A percentile compares a stretch with the other conserved stretches of the same genome.
phyloP scores from a whole-genome alignment of 441 rosid genomes.

The Gossypium trilobum region DNA sequence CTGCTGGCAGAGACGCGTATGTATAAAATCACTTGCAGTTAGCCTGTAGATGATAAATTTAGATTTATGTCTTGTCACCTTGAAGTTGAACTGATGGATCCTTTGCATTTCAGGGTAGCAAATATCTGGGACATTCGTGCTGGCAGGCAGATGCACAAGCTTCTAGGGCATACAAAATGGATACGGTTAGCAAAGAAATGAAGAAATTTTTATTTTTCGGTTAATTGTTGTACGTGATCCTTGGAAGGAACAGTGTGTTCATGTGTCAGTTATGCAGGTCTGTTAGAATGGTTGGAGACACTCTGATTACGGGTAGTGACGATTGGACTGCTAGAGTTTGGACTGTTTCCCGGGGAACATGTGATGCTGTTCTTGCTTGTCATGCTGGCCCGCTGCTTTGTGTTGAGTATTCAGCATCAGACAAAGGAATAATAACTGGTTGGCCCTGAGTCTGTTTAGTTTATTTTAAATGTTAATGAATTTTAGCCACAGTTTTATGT shows the following conservation, averaged over 20 bases:
- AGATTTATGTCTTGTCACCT: background rate
- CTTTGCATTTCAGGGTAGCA: slow-evolving; percentile 54
- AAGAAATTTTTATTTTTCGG: slow-evolving; percentile 1
- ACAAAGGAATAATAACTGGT: slow-evolving; percentile 96
- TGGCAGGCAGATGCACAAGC: slow-evolving; percentile 93
- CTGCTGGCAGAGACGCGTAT: slow-evolving; percentile 96
- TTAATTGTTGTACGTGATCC: background rate
- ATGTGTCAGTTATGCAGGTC: slow-evolving; percentile 49
- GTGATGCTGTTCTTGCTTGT: slow-evolving; percentile 88
- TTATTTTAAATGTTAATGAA: slow-evolving; percentile 13
- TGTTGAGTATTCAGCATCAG: slow-evolving; percentile 72
- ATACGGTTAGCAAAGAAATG: slow-evolving; percentile 56
- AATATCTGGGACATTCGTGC: slow-evolving; percentile 97
- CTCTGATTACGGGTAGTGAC: slow-evolving; percentile 88
- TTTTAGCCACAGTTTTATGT: background rate
- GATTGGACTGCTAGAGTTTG: slow-evolving; percentile 99
- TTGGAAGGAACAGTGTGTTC: slow-evolving; percentile 5
- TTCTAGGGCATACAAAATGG: slow-evolving; percentile 90
- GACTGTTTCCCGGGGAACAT: slow-evolving; percentile 86
- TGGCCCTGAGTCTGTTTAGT: slow-evolving; percentile 6
- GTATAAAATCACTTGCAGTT: slow-evolving; percentile 21
- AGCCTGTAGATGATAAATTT: background rate
- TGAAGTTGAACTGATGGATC: slow-evolving; percentile 13
- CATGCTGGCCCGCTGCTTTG: slow-evolving; percentile 85
- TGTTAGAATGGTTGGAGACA: slow-evolving; percentile 88